Evolutionary conservation across 108 stramenopile genomes (phyloP).

Genomic region (Fragilariopsis cylindrus): DNA sequence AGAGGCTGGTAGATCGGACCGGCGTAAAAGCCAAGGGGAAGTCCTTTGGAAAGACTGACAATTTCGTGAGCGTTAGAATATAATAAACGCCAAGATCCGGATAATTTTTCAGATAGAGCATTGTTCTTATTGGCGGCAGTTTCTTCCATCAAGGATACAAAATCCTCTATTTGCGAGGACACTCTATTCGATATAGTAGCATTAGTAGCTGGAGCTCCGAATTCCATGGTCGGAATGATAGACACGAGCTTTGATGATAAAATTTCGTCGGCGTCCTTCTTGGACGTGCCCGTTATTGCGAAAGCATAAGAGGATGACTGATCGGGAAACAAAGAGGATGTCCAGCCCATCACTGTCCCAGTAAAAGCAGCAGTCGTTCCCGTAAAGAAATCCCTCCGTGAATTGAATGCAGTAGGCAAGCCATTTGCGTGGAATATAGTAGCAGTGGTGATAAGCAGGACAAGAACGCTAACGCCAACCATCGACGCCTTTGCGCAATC

Average conservation of each 20-base stretch:
- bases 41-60: not conserved
- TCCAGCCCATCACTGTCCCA: too few relatives aligned
- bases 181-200: not conserved
- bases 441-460: too few relatives aligned
- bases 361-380: too few relatives aligned
- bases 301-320: not conserved
- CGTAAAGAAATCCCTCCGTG: too few relatives aligned
- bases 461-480: too few relatives aligned
- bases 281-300: too few relatives aligned
- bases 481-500: too few relatives aligned
- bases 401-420: too few relatives aligned
- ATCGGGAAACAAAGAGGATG: too few relatives aligned
- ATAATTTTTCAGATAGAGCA: not conserved
- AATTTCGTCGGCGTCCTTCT: too few relatives aligned
- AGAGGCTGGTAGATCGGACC: slow-evolving; percentile 13
- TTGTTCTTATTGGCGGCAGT: not conserved
- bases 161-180: not conserved
- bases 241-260: not conserved
- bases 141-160: not conserved
- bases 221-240: slow-evolving; percentile 7
- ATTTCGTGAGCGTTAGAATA: slow-evolving; percentile 21
- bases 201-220: slow-evolving; percentile 18
- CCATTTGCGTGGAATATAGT: too few relatives aligned
- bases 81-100: slow-evolving; percentile 2
- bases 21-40: slow-evolving; percentile 10